Base-by-base conservation (phyloP, 208 protist species). In the Vickermania ingenoplastis region DNA sequence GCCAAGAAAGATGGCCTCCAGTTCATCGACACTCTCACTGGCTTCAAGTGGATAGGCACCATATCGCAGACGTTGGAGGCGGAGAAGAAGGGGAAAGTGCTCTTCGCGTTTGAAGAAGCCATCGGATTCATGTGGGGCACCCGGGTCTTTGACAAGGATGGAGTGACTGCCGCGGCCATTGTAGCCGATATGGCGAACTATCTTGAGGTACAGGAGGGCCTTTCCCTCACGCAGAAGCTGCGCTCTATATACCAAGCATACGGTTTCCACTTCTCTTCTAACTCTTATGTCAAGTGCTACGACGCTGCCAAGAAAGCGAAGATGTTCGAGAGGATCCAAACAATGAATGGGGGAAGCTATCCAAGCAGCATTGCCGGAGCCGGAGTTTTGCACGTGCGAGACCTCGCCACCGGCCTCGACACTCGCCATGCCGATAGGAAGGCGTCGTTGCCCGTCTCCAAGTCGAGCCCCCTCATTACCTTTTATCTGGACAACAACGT, bases 21-120 rank as follows among this genome's bases (percentile, higher is more conserved):
- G 24, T 96, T 86, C 66, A 72, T 88, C 52, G 96, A 98, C 57
- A 98, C 94, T 4, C 79, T 99, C 41, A 99, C 97, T 23, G 98
- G 98, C 25, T 99, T 99, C 78, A 99, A 99, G 75, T 99, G 96
- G 89, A 94, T 99, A 61, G 98, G 96, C 61, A 97, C 90, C 71
- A 52, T 75, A 5, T 83, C 91, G 2, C 48, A 84, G 13, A 68
- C 83, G 26, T 50, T 89, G 21, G 65, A 73, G 7, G 24, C 71
- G 27, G 45, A 61, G 26, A 76, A 71, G 29, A 53, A 75, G 0
- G 53, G 69, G 0, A 57, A 50, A 4, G 69, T 96, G 31, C 57
- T 99, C 28, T 76, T 99, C 55, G 93, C 85, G 31, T 99, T 90
- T 71, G 98, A 99, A 75, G 97, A 99, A 67, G 92, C 94, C 41